phyloP scores from a whole-genome alignment of 345 rosid genomes.

The Physaria fendleri region DNA sequence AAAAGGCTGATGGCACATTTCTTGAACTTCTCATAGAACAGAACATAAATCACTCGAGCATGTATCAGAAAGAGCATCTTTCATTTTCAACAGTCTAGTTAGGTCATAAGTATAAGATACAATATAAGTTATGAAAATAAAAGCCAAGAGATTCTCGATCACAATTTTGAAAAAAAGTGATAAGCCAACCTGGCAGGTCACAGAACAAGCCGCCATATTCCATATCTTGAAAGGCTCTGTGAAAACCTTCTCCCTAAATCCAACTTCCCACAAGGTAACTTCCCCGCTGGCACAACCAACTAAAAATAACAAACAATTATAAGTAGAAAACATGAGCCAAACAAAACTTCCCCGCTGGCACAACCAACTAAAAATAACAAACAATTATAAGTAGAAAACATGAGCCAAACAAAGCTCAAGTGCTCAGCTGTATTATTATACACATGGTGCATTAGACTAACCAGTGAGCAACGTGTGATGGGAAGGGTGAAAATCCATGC shows the following conservation, averaged over 20 bases:
- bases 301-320: constrained; percentile 24
- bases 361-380: constrained; percentile 57
- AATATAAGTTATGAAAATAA: not conserved
- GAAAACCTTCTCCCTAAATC: constrained; percentile 51
- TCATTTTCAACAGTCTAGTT: not conserved
- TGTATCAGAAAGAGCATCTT: constrained; percentile 1
- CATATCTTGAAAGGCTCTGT: constrained; percentile 82
- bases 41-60: not conserved
- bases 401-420: not conserved
- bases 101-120: not conserved
- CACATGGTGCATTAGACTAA: constrained; percentile 31
- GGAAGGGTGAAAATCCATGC: constrained; percentile 97
- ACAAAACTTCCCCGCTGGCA: constrained; percentile 58
- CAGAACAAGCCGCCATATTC: constrained; percentile 48
- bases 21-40: not conserved
- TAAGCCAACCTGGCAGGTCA: constrained; percentile 57
- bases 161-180: not conserved
- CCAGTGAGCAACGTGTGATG: constrained; percentile 79
- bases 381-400: constrained; percentile 4
- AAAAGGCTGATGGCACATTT: not conserved
- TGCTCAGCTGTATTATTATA: not conserved
- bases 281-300: constrained; percentile 87
- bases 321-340: not conserved
- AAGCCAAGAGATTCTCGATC: not conserved
- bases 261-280: constrained; percentile 79